Base-by-base conservation (phyloP, 2,329 filamentous ascomycete genomes). In the Talaromyces sp. region DNA sequence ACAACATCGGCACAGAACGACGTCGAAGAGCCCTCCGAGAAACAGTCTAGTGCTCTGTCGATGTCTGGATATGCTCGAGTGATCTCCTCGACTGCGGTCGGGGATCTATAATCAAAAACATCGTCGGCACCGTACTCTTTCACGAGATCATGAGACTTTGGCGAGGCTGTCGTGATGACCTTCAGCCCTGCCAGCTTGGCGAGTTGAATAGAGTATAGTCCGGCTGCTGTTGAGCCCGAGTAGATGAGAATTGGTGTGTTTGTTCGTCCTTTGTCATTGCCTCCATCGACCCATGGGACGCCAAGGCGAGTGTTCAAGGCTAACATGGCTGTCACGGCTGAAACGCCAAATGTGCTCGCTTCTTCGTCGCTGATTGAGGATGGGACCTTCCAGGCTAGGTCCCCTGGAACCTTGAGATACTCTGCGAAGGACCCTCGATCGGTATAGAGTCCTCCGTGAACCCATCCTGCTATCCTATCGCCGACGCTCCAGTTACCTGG, bases 351-450 rank as follows among this genome's bases (percentile, higher is more conserved):
- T 0, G 67, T 69, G 10, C 60, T 53, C 1, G 65, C 70, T 24
- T 74, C 45, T 8, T 73, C 61, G 24, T 70, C 62, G 22, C 41
- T 68, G 39, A 70, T 63, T 14, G 24, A 62, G 7, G 40, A 45
- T 2, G 73, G 72, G 0, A 70, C 69, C 49, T 69, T 70, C 22
- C 56, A 65, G 1, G 71, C 61, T 1, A 74, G 61, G 7, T 59
- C 61, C 0, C 67, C 68, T 3, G 67, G 66, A 52, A 72, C 70
- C 35, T 67, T 68, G 57, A 65, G 65, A 52, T 73, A 75, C 47
- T 74, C 51, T 10, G 57, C 57, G n/a, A 62, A 62, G 1, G 59
- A 50, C 7, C 57, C 59, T 3, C 47, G 37, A 29, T 61, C 56
- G 8, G 40, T 11, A 24, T 51, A 51, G 2, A 54, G 40, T 24